Evolutionary conservation across 108 stramenopile genomes (phyloP).

Genomic region (Cyclostephanos tholiformis): DNA sequence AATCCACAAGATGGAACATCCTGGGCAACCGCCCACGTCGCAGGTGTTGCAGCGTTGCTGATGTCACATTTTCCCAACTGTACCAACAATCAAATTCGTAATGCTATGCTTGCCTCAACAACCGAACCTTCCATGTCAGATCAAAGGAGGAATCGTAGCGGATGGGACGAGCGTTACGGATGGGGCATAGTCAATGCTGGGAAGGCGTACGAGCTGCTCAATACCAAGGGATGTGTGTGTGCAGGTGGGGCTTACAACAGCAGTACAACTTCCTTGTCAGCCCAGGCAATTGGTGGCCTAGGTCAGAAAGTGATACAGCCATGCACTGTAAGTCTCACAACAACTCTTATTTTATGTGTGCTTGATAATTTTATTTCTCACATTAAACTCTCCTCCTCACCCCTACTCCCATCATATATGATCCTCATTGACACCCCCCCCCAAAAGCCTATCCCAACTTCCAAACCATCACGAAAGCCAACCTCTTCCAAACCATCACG

Average conservation of each 20-base stretch:
- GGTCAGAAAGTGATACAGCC: neutral
- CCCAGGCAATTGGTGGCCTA: neutral
- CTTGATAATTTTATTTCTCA: too few species aligned
- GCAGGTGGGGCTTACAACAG: neutral
- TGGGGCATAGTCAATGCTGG: conserved; percentile 4
- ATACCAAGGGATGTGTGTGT: neutral
- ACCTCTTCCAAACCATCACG: too few species aligned
- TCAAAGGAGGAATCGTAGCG: too few species aligned
- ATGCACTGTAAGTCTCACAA: too few species aligned
- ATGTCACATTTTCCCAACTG: conserved; percentile 53
- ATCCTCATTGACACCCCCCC: too few species aligned
- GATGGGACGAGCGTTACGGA: conserved; percentile 1
- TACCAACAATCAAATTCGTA: conserved; percentile 53
- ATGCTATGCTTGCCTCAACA: conserved; percentile 22
- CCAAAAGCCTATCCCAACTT: too few species aligned
- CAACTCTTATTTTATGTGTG: too few species aligned
- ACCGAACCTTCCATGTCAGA: neutral
- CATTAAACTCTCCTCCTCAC: too few species aligned
- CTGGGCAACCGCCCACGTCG: conserved; percentile 71
- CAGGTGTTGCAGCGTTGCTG: conserved; percentile 70
- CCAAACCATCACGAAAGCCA: too few species aligned
- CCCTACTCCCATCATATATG: too few species aligned
- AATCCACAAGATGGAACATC: conserved; percentile 56
- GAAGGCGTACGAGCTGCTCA: conserved; percentile 3
- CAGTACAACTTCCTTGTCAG: neutral